Percentiles rank a stretch among this genome's conserved stretches.
These are phyloP conservation scores for Corymbia maculata DNA, from an alignment of 345 rosid genomes.

Conservation along the genomic window DNA sequence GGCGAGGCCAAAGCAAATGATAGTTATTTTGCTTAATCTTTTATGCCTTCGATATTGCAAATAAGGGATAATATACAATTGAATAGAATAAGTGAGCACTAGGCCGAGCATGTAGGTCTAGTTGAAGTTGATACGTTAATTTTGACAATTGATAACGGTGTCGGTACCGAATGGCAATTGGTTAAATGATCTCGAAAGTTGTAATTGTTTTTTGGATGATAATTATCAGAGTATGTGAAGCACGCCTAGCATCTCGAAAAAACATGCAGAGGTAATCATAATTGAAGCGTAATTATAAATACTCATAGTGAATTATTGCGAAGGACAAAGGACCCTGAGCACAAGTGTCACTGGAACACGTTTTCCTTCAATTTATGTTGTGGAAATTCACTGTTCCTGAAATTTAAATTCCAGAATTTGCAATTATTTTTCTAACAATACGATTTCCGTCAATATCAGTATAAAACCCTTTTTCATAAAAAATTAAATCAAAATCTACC, in stretches of 20 bases:
- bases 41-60: neutral
- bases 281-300: neutral
- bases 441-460: neutral
- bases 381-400: neutral
- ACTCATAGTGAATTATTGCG: neutral
- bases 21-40: neutral
- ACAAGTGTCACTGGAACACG: neutral
- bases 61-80: neutral
- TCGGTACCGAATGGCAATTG: neutral
- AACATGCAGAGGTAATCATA: neutral
- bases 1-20: neutral
- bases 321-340: neutral
- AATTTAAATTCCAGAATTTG: neutral
- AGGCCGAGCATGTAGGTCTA: neutral
- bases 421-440: neutral
- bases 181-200: neutral
- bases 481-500: neutral
- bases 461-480: neutral
- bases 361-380: neutral
- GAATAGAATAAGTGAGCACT: neutral
- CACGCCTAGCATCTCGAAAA: neutral
- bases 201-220: neutral
- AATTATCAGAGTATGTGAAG: neutral
- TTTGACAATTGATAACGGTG: neutral
- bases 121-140: neutral